These are phyloP conservation scores for Salvia hispanica DNA, from an alignment of 257 asterid species.

Conservation along the genomic window DNA sequence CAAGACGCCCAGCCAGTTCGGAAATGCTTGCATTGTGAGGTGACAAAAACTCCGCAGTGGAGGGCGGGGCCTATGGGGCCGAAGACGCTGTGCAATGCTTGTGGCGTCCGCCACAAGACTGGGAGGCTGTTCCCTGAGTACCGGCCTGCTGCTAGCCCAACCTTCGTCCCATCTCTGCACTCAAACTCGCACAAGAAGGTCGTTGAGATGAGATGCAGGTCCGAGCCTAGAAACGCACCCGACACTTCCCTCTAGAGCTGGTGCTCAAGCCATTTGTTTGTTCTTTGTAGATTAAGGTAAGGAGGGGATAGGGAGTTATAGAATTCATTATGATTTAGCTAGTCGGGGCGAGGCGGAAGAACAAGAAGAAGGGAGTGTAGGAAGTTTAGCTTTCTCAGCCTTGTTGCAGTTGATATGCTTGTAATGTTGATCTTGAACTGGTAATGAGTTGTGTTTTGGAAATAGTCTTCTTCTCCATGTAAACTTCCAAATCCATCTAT, in stretches of 20 bases:
- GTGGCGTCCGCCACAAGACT: constrained; percentile 63
- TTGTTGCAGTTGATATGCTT: constrained; percentile 42
- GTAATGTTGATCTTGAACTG: constrained; percentile 33
- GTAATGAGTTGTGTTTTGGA: constrained; percentile 11
- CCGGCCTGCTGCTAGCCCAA: constrained; percentile 67
- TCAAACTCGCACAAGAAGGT: constrained; percentile 73
- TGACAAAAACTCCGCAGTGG: constrained; percentile 67
- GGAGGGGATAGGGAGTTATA: constrained; percentile 28
- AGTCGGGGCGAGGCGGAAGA: constrained; percentile 19
- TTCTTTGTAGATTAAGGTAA: constrained; percentile 45
- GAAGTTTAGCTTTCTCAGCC: constrained; percentile 27
- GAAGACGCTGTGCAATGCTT: constrained; percentile 65
- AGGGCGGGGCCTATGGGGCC: constrained; percentile 73
- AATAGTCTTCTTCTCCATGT: no score
- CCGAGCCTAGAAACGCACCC: constrained; percentile 17
- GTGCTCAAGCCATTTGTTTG: constrained; percentile 23
- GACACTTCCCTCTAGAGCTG: constrained; percentile 6
- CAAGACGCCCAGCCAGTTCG: constrained; percentile 44
- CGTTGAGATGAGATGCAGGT: constrained; percentile 51
- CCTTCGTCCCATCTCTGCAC: constrained; percentile 56
- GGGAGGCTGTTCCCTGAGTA: constrained; percentile 63
- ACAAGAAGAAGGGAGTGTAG: constrained; percentile 25
- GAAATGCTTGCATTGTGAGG: constrained; percentile 61
- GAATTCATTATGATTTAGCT: constrained; percentile 31
- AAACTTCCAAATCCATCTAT: no score